A percentile compares a stretch with the other conserved stretches of the same genome.
phyloP scores from a whole-genome alignment of 345 rosid genomes.

The thale cress (Arabidopsis thaliana) region TAIR10.1 NC_003074.8:4575001-4575500 shows the following conservation, averaged over 20 bases:
- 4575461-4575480: conserved; percentile 80
- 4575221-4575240: background rate
- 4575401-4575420: background rate
- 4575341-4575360: background rate
- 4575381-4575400: background rate
- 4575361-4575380: conserved; percentile 9
- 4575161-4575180: conserved; percentile 15
- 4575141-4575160: background rate
- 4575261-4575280: conserved; percentile 3
- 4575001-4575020: background rate
- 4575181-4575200: conserved; percentile 10
- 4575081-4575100: conserved; percentile 1
- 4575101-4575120: background rate
- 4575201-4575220: background rate
- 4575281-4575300: background rate
- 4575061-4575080: background rate
- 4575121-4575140: background rate
- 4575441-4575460: conserved; percentile 77
- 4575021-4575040: background rate
- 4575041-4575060: background rate
- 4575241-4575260: background rate
- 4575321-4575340: background rate
- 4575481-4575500: conserved; percentile 85
- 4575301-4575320: conserved; percentile 11
- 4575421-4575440: conserved; percentile 51